A percentile compares a stretch with the other conserved stretches of the same genome.
phyloP scores from a whole-genome alignment of 192 early-diverging fungal genomes.

The Obelidium mucronatum region DNA sequence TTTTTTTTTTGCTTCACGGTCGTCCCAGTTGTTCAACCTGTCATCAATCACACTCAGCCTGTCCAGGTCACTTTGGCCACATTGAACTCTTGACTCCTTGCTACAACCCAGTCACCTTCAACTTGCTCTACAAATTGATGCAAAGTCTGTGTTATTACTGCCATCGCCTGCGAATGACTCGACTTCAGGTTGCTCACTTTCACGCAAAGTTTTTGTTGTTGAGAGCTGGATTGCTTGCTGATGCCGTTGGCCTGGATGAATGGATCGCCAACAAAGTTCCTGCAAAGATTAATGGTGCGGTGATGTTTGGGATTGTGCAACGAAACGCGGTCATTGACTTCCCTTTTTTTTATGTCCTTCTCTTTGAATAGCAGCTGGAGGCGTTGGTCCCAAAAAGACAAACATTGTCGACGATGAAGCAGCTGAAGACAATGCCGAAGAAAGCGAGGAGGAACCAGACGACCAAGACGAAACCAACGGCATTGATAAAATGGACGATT shows the following conservation, averaged over 20 bases:
- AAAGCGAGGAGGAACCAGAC: constrained; percentile 48
- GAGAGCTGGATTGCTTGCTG: constrained; percentile 83
- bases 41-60: constrained; percentile 77
- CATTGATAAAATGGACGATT: constrained; percentile 56
- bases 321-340: background rate
- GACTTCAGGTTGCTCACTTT: constrained; percentile 69
- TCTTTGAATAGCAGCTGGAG: background rate
- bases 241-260: constrained; percentile 85
- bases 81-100: constrained; percentile 89
- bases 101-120: constrained; percentile 95
- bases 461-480: constrained; percentile 53
- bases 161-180: constrained; percentile 76
- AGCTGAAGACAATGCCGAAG: constrained; percentile 45
- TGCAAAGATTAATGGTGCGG: background rate
- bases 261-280: constrained; percentile 41
- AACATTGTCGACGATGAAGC: constrained; percentile 43
- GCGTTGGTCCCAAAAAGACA: background rate
- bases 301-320: no score
- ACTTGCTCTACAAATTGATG: constrained; percentile 86
- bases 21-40: constrained; percentile 82
- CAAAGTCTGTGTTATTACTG: constrained; percentile 90
- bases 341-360: background rate
- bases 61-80: constrained; percentile 97
- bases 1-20: background rate
- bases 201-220: constrained; percentile 84